Evolutionary conservation across 495 filamentous ascomycete genomes (phyloP).

Genomic region (Cercophora sp.): DNA sequence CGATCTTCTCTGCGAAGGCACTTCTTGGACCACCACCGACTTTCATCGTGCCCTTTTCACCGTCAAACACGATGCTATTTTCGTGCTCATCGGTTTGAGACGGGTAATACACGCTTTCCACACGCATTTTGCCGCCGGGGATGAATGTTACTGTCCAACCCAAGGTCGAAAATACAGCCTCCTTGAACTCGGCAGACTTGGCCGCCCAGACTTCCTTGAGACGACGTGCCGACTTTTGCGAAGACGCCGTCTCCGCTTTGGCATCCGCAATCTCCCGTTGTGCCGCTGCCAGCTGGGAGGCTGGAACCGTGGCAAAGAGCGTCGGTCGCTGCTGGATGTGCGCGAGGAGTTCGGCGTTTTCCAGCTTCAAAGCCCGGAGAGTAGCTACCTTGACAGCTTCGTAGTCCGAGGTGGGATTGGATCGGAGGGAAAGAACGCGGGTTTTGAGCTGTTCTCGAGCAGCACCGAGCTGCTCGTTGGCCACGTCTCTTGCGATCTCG

Average conservation of each 20-base stretch:
- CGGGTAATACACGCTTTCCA: conserved; percentile 75
- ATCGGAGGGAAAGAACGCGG: conserved; percentile 79
- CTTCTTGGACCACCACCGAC: conserved; percentile 84
- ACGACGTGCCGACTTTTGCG: conserved; percentile 78
- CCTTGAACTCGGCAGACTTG: conserved; percentile 88
- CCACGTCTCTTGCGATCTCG: conserved; percentile 69
- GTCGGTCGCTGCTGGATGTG: conserved; percentile 59
- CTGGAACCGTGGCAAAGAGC: conserved; percentile 57
- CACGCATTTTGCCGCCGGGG: conserved; percentile 84
- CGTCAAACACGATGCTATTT: conserved; percentile 94
- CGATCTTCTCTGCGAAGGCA: conserved; percentile 78
- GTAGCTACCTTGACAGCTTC: conserved; percentile 79
- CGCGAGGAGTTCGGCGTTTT: conserved; percentile 77
- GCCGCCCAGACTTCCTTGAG: conserved; percentile 85
- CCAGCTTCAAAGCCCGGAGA: conserved; percentile 68
- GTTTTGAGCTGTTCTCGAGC: conserved; percentile 72
- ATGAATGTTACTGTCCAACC: conserved; percentile 93
- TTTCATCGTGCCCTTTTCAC: conserved; percentile 96
- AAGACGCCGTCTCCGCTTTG: conserved; percentile 67
- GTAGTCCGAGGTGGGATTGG: conserved; percentile 81
- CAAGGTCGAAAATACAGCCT: conserved; percentile 81
- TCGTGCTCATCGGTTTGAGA: conserved; percentile 65
- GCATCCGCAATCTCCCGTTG: conserved; percentile 69
- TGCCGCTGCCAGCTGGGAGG: conserved; percentile 68
- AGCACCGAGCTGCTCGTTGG: conserved; percentile 63